Evolutionary conservation across 2,329 filamentous ascomycete genomes (phyloP).

Genomic region (Exophiala xenobiotica): DNA sequence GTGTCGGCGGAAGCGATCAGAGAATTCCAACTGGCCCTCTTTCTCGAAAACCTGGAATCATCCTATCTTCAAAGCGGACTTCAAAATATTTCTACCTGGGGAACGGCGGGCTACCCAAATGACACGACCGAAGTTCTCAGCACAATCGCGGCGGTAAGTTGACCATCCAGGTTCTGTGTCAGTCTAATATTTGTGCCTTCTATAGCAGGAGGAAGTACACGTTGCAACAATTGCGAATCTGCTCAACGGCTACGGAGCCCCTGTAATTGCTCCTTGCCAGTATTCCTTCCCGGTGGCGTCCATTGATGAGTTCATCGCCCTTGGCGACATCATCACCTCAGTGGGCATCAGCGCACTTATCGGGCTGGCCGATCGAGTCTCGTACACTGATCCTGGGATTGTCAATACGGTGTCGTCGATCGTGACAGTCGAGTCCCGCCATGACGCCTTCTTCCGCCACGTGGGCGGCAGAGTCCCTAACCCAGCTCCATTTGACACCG

Average conservation of each 20-base stretch:
- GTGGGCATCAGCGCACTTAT: slow-evolving; percentile 32
- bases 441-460: slow-evolving; percentile 30
- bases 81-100: slow-evolving; percentile 28
- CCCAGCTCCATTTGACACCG: too few species aligned
- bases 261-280: slow-evolving; percentile 29
- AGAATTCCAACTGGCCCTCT: slow-evolving; percentile 30
- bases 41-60: slow-evolving; percentile 33
- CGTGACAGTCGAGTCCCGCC: slow-evolving; percentile 31
- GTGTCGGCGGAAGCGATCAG: slow-evolving; percentile 23
- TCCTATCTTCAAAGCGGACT: slow-evolving; percentile 31
- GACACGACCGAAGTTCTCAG: slow-evolving; percentile 33
- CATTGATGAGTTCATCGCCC: slow-evolving; percentile 29
- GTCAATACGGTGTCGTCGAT: slow-evolving; percentile 28
- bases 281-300: slow-evolving; percentile 29
- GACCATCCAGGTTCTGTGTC: neutral
- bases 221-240: slow-evolving; percentile 23
- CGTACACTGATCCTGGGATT: slow-evolving; percentile 26
- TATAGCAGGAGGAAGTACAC: slow-evolving; percentile 26
- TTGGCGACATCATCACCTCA: slow-evolving; percentile 32
- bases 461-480: slow-evolving; percentile 29
- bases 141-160: slow-evolving; percentile 25
- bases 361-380: slow-evolving; percentile 25
- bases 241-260: slow-evolving; percentile 25
- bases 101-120: slow-evolving; percentile 31
- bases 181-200: neutral